Evolutionary conservation across 2,329 filamentous ascomycete species (phyloP), one percentile per base, ranked within the genome.

Genomic region (Phoma sp.): DNA sequence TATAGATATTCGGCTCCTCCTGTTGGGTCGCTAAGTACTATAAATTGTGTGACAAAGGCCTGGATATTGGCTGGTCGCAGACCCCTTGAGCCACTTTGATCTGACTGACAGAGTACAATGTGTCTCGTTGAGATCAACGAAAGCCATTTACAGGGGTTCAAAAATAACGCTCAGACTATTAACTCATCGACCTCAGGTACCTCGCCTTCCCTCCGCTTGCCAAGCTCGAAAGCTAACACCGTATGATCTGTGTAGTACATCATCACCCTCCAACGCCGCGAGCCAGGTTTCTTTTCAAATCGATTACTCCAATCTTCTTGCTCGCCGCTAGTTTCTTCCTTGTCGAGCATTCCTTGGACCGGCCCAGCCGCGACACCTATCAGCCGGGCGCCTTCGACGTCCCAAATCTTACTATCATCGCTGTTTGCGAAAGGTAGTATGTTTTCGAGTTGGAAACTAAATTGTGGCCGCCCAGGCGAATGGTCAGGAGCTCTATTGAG

Each of bases 201-300:
- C 7, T 37, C 50, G 4, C 44, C 52, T 23, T 29, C 53, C 39
- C 52, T 58, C 27, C 47, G 48, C 47, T 68, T 75, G 22, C 65
- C 63, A n/a, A 91, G 72, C 70, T 90, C 86, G 75, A 91, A 93
- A 54, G 83, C 87, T 60, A 91, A 67, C 25, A 93, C 82, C 2
- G 83, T 83, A 64, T 90, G 86, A 71, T 91, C 86, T 53, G 82
- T 81, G 69, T 88, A 93, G 69, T 90, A 86, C 72, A 93, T 74
- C 69, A 93, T 82, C 52, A 93, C 61, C 54, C 88, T 78, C 80
- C 87, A 92, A 52, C 83, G n/a, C 5, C 52, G 14, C n/a, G 10
- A 18, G 4, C 29, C 18, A 11, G 9, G 6, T 23, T 27, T 29
- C 4, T 8, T 14, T 2, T 18, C 24, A 10, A 4, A 24, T 7